Conservation (phyloP, 805 yeast genomes). For the Candida jianshihensis region DNA sequence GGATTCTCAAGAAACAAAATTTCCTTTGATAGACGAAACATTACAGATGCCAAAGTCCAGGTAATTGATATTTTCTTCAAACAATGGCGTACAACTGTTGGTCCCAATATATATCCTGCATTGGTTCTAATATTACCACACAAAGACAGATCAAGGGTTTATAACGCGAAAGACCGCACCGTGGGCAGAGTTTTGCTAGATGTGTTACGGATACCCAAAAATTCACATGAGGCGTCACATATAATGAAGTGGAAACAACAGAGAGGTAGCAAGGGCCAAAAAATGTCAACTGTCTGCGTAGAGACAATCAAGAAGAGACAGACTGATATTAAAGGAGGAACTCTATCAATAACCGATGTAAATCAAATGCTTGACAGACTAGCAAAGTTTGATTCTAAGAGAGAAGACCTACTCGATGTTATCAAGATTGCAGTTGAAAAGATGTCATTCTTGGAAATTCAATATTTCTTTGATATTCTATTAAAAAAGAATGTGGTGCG, state of each 20-base stretch:
- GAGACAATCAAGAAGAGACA: slow-evolving; percentile 45
- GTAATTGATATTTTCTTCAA: slow-evolving; percentile 35
- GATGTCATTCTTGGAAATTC: slow-evolving; percentile 55
- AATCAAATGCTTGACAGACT: slow-evolving; percentile 40
- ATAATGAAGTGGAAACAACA: slow-evolving; percentile 39
- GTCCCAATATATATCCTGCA: slow-evolving; percentile 61
- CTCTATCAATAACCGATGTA: slow-evolving; percentile 40
- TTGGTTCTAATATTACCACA: slow-evolving; percentile 56
- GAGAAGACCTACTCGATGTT: slow-evolving; percentile 34
- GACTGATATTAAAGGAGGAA: slow-evolving; percentile 27
- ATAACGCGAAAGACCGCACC: slow-evolving; percentile 56
- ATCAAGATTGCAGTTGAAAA: slow-evolving; percentile 43
- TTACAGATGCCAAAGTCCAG: slow-evolving; percentile 16
- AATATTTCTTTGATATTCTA: slow-evolving; percentile 63
- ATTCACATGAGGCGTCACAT: slow-evolving; percentile 51
- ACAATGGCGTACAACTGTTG: slow-evolving; percentile 48
- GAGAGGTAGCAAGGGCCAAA: slow-evolving; percentile 32
- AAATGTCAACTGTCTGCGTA: slow-evolving; percentile 42
- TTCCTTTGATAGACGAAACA: slow-evolving; percentile 3
- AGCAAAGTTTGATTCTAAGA: slow-evolving; percentile 23
- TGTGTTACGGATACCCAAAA: slow-evolving; percentile 51
- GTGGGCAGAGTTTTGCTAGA: slow-evolving; percentile 45
- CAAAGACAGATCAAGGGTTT: slow-evolving; percentile 50
- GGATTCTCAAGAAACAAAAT: slow-evolving; percentile 11
- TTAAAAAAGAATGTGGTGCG: slow-evolving; percentile 55